phyloP scores from a whole-genome alignment of 1,284 basidiomycete species.

The Cutaneotrichosporon sp. region DNA sequence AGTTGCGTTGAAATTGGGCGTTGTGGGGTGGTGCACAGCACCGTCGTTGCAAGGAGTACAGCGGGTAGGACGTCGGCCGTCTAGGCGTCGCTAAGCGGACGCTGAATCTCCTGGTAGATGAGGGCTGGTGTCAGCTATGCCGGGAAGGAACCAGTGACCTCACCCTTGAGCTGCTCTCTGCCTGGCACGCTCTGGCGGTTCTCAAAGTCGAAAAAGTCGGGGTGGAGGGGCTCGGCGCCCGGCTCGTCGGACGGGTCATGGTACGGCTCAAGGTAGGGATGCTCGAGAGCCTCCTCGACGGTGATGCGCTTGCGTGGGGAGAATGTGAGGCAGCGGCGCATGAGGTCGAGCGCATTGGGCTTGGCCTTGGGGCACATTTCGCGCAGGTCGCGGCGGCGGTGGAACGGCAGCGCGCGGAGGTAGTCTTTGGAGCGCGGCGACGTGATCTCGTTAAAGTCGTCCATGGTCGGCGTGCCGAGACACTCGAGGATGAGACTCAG shows the following conservation, averaged over 20 bases:
- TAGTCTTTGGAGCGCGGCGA: constrained; percentile 67
- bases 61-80: not conserved
- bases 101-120: constrained; percentile 55
- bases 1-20: not conserved
- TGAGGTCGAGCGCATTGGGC: constrained; percentile 81
- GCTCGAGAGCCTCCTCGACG: constrained; percentile 82
- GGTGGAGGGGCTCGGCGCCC: constrained; percentile 71
- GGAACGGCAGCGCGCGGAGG: constrained; percentile 77
- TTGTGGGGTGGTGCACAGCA: constrained; percentile 5
- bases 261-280: constrained; percentile 91
- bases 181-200: constrained; percentile 54
- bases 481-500: constrained; percentile 62
- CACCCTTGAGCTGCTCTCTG: constrained; percentile 56
- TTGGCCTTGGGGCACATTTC: constrained; percentile 78
- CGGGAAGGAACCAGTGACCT: constrained; percentile 18
- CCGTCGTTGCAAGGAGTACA: constrained; percentile 1
- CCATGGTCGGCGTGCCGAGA: constrained; percentile 61
- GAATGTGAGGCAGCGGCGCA: constrained; percentile 85
- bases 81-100: constrained; percentile 35
- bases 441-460: constrained; percentile 67
- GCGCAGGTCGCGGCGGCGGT: constrained; percentile 76
- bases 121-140: constrained; percentile 37
- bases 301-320: constrained; percentile 87
- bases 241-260: constrained; percentile 89
- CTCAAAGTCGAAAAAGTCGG: constrained; percentile 88